Evolutionary conservation across 2,329 filamentous ascomycete genomes (phyloP).

Genomic region (Byssochlamys sp.): DNA sequence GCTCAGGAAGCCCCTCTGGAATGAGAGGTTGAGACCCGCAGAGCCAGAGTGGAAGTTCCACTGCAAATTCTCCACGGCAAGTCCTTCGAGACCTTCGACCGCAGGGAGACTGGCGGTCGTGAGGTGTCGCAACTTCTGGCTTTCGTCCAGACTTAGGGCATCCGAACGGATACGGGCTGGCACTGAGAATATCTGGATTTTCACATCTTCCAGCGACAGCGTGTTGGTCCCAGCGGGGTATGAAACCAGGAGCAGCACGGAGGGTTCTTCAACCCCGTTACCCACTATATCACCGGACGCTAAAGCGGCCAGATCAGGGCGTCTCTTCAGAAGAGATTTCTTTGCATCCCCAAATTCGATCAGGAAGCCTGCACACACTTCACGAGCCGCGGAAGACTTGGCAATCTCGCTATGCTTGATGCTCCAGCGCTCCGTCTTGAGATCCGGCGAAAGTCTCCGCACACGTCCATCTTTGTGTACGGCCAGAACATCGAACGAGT

Average conservation of each 20-base stretch:
- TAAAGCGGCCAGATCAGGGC: slow-evolving; percentile 31
- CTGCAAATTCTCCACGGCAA: slow-evolving; percentile 10
- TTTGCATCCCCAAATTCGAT: slow-evolving; percentile 34
- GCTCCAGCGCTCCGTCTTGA: slow-evolving; percentile 32
- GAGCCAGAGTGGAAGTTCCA: slow-evolving; percentile 34
- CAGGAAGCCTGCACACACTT: slow-evolving; percentile 28
- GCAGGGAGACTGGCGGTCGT: slow-evolving; percentile 27
- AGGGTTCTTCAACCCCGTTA: slow-evolving; percentile 20
- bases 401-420: slow-evolving; percentile 25
- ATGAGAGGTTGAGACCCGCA: slow-evolving; percentile 31
- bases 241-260: slow-evolving; percentile 32
- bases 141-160: slow-evolving; percentile 16
- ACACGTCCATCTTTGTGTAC: slow-evolving; percentile 37
- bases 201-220: slow-evolving; percentile 25
- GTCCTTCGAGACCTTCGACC: slow-evolving; percentile 13
- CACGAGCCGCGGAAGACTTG: slow-evolving; percentile 17
- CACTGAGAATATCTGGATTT: slow-evolving; percentile 31
- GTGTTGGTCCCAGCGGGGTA: slow-evolving; percentile 22
- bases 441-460: slow-evolving; percentile 30
- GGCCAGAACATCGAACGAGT: slow-evolving; percentile 31
- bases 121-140: slow-evolving; percentile 28
- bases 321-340: slow-evolving; percentile 29
- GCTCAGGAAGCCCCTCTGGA: slow-evolving; percentile 30
- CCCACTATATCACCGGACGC: slow-evolving; percentile 23
- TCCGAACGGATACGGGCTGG: slow-evolving; percentile 17